Percentiles rank a stretch among this genome's conserved stretches.
Evolutionary conservation across 2,329 filamentous ascomycete species (phyloP).

Genomic region (Ophiostoma montium): DNA sequence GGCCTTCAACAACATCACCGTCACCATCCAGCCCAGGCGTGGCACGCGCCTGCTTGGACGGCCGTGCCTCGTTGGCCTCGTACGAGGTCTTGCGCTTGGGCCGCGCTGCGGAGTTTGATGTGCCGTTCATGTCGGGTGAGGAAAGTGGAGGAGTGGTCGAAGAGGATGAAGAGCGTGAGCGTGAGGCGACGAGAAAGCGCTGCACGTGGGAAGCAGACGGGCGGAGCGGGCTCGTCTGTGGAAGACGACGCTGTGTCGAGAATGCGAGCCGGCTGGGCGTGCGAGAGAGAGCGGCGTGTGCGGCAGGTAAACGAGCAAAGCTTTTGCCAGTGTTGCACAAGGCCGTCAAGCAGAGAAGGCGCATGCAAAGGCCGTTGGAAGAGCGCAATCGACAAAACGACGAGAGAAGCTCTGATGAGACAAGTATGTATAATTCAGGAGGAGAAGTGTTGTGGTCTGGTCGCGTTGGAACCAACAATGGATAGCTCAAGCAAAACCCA

Average conservation of each 20-base stretch:
- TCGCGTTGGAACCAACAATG: too few relatives aligned
- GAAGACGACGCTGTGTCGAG: too few relatives aligned
- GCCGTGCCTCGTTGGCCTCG: constrained; percentile 12
- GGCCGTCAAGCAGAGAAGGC: constrained; percentile 8
- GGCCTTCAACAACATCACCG: too few relatives aligned
- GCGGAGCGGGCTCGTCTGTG: too few relatives aligned
- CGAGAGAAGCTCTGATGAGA: too few relatives aligned
- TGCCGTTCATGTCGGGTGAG: constrained; percentile 14
- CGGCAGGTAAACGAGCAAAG: constrained; percentile 4
- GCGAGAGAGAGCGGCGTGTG: neutral
- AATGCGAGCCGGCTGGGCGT: neutral
- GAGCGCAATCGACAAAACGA: too few relatives aligned
- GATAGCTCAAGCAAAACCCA: too few relatives aligned
- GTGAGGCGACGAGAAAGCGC: neutral
- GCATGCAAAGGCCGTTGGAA: constrained; percentile 14
- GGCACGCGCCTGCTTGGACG: constrained; percentile 15
- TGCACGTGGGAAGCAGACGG: too few relatives aligned
- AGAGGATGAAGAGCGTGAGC: neutral
- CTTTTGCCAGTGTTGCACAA: constrained; percentile 13
- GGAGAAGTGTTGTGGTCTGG: too few relatives aligned
- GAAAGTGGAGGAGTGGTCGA: neutral
- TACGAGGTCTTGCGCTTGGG: constrained; percentile 17
- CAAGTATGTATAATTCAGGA: too few relatives aligned
- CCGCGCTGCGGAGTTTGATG: constrained; percentile 10
- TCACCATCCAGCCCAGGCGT: too few relatives aligned